Conservation (phyloP, 208 protist genomes). For the Acanthamoeba lenticulata region DNA sequence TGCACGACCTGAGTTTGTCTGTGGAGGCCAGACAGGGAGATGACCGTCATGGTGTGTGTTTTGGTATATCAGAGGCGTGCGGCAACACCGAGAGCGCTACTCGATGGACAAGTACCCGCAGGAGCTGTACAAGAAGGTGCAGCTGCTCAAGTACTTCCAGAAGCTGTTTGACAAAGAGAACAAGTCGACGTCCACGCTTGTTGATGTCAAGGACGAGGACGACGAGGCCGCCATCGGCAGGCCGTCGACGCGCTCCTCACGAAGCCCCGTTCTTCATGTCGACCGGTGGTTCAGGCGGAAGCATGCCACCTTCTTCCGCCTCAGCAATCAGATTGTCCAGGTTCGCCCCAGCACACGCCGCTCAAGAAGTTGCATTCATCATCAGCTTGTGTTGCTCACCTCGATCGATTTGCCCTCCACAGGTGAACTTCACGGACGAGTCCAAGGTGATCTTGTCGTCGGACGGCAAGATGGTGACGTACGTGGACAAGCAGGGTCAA, state of each 20-base stretch:
- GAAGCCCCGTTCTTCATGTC: slow-evolving; percentile 83
- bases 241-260: background rate
- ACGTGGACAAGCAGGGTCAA: slow-evolving; percentile 46
- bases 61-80: background rate
- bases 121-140: slow-evolving; percentile 96
- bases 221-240: too few species aligned
- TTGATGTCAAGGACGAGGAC: background rate
- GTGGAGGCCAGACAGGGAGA: background rate
- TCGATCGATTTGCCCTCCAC: slow-evolving; percentile 52
- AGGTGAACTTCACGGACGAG: slow-evolving; percentile 91
- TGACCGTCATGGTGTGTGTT: background rate
- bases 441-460: slow-evolving; percentile 94
- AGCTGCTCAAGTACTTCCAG: slow-evolving; percentile 96
- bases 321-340: slow-evolving; percentile 96
- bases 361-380: background rate
- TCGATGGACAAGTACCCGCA: slow-evolving; percentile 86
- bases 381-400: background rate
- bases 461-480: slow-evolving; percentile 90
- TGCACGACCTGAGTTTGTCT: background rate
- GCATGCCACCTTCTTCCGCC: slow-evolving; percentile 94
- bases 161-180: slow-evolving; percentile 82
- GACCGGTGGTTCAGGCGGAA: slow-evolving; percentile 95
- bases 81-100: background rate
- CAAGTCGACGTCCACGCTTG: background rate
- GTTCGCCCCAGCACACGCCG: slow-evolving; percentile 74